Base-by-base conservation (phyloP, 176 grass and related monocot species). In the Oryza rufipogon region DNA sequence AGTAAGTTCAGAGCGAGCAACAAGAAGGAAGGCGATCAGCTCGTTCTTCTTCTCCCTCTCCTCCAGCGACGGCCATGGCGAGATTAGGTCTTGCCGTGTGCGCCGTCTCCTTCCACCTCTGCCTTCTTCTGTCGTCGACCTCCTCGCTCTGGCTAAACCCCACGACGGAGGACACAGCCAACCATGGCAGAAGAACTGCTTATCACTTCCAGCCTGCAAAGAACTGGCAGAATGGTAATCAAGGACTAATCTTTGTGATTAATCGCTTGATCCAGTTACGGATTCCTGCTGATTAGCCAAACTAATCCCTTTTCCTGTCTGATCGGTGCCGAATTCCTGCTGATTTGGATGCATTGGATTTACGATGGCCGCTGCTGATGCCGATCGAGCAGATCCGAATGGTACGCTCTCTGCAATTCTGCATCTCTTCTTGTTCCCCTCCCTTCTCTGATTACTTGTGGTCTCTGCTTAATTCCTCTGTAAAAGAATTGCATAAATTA, bases 171-270 rank as follows among this genome's bases (percentile, higher is more conserved):
- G 5, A 19, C 12, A 8, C 15, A 19, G 54, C 17, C 54, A 58
- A 15, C 54, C 54, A 75, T 17, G 87, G 39, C 78, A 89, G 49
- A 6, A 52, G 90, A 79, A 97, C 90, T 14, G 88, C 92, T 63
- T 97, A 94, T 81, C 95, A 97, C 85, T 97, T 97, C 86, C 95
- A 92, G 77, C 92, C 95, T 9, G 64, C 88, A 5, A 87, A 88
- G 78, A 91, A 97, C 78, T 97, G 95, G 95, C 89, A 92, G 52
- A 97, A 97, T 72, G 95, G 95, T 97, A 52, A 52, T 52, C 49
- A 66, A 58, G 17, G 54, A 58, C 6, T 58, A 11, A 58, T 20
- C 54, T 19, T 58, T 52, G 16, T 3, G 14, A 36, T 36, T 56
- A n/a, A 58, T 58, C 54, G 14, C 54, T 58, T n/a, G 54, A 58